A percentile compares a stretch with the other conserved stretches of the same genome.
Conservation (phyloP, 2,329 filamentous ascomycete species). For the Ophiostoma piceae region DNA sequence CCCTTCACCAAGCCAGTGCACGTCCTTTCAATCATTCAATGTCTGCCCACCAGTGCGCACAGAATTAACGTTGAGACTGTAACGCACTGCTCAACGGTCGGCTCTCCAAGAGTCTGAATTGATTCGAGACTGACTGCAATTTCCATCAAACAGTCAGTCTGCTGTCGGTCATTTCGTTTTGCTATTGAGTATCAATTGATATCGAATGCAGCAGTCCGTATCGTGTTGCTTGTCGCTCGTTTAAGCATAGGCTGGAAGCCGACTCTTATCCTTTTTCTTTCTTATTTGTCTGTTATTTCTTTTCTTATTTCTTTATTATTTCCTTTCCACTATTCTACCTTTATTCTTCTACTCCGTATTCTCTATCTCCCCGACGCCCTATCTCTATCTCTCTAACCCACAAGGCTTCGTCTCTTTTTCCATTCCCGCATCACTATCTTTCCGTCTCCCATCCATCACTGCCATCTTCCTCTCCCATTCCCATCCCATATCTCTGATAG, state of each 20-base stretch:
- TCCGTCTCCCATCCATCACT: background rate
- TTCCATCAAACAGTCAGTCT: background rate
- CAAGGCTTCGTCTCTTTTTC: background rate
- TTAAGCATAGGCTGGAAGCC: background rate
- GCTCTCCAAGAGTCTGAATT: background rate
- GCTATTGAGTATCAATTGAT: background rate
- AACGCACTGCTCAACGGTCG: background rate
- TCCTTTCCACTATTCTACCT: background rate
- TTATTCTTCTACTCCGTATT: background rate
- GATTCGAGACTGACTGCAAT: background rate
- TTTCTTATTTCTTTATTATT: too few relatives aligned
- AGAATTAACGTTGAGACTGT: background rate
- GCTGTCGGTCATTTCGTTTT: background rate
- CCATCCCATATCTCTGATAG: background rate
- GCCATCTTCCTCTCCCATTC: background rate
- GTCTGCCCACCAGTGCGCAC: conserved; percentile 1
- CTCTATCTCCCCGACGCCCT: background rate
- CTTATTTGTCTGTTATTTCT: too few relatives aligned
- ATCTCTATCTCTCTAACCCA: background rate
- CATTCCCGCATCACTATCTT: conserved; percentile 1
- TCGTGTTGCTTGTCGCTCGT: background rate
- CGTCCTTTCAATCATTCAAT: background rate
- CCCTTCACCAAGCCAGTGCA: background rate
- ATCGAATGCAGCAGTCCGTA: background rate
- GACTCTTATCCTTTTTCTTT: too few relatives aligned